Base-by-base conservation (phyloP, 148 eudicot genomes). In the Nepenthes gracilis region DNA sequence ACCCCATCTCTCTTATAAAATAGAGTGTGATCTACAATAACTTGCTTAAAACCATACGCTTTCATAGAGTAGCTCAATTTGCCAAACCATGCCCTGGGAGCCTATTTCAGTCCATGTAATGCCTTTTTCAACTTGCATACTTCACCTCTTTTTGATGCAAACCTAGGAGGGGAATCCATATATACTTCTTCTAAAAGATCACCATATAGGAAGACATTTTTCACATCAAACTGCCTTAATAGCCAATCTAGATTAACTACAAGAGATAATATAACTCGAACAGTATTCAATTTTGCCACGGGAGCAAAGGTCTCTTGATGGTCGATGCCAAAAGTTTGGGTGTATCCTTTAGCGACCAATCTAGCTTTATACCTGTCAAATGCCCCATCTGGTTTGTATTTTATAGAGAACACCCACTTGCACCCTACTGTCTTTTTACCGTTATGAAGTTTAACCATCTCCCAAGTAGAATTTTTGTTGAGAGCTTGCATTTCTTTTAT, bases 201-300 rank as follows among this genome's bases (percentile, higher is more conserved):
- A 3, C 58, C 58, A 55, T 55, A 33, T 15, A 55, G 36, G n/a
- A 55, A 55, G n/a, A 2, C 58, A n/a, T 58, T 23, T 58, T 58
- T 58, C n/a, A 58, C 43, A 55, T 58, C 61, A 9, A 58, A 36
- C 1, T 35, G 12, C 12, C 35, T 12, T 12, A 58, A 12, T 35
- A 7, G 6, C 61, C 45, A 58, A 37, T n/a, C 14, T 4, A 3
- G 13, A 2, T 36, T 58, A 2, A 58, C 40, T 0, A 11, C 61
- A 5, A 0, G 15, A 3, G 53, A 49, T 49, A 49, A 2, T 3
- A 49, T 2, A 49, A 49, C 13, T 5, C 53, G 11, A 6, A 49
- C 53, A 11, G 13, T 49, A 12, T 49, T 49, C 6, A 49, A 5
- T 49, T 49, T 49, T 0, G 15, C 53, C 2, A 49, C 53, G 3